Conservation (phyloP, 495 filamentous ascomycete genomes). For the Podospora fimiseda region DNA sequence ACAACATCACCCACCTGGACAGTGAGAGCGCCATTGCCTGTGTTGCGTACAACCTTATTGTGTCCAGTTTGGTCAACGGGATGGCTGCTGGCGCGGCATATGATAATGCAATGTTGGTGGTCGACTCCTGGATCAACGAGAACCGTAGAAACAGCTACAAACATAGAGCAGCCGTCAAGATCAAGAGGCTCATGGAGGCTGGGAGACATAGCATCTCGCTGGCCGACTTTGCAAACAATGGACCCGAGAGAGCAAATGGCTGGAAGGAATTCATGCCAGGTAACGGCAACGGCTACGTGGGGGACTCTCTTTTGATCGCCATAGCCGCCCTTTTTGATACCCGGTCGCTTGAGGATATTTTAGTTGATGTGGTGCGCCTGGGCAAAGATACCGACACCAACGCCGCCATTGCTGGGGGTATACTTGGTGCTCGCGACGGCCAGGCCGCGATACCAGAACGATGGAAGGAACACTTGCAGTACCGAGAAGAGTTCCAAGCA, state of each 20-base stretch:
- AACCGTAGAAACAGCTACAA: background rate
- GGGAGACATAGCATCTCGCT: conserved; percentile 11
- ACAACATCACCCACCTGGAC: conserved; percentile 22
- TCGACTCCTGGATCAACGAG: conserved; percentile 1
- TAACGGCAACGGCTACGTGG: conserved; percentile 19
- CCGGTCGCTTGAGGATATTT: conserved; percentile 24
- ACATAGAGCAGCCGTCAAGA: conserved; percentile 8
- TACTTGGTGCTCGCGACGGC: conserved; percentile 28
- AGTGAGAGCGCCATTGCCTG: conserved; percentile 15
- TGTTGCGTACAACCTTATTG: conserved; percentile 21
- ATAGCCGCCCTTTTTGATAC: conserved; percentile 26
- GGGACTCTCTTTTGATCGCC: conserved; percentile 24
- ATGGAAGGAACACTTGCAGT: conserved; percentile 29
- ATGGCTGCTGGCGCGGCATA: conserved; percentile 12
- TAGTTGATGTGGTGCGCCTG: conserved; percentile 28
- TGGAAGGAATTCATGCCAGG: conserved; percentile 13
- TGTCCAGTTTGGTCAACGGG: conserved; percentile 17
- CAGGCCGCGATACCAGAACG: conserved; percentile 17
- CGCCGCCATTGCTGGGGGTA: conserved; percentile 27
- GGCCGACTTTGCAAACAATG: conserved; percentile 20
- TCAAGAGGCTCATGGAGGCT: conserved; percentile 10
- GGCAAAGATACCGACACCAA: conserved; percentile 30
- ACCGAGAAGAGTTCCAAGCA: conserved; percentile 24
- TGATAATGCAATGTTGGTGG: conserved; percentile 8
- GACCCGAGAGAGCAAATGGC: conserved; percentile 15